Percentiles rank a stretch among this genome's conserved stretches.
These are phyloP conservation scores for Phaeoacremonium minimum DNA, from an alignment of 2,329 filamentous ascomycete genomes.

Conservation along the genomic window DNA sequence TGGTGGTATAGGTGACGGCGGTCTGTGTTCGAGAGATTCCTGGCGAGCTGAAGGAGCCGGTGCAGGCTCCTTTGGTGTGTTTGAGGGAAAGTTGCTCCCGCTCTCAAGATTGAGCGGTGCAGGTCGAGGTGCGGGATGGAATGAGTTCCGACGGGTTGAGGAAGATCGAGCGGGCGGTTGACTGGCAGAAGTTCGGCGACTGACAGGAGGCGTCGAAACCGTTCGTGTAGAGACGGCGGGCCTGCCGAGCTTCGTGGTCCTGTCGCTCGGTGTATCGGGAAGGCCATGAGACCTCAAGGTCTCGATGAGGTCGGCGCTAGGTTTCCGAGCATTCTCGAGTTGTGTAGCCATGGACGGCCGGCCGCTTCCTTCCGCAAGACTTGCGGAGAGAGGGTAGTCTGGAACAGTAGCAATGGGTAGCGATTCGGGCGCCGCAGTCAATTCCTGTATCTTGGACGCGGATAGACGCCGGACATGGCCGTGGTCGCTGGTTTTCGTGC, in stretches of 20 bases:
- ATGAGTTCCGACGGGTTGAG: slow-evolving; percentile 44
- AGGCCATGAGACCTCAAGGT: slow-evolving; percentile 7
- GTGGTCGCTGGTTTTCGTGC: slow-evolving; percentile 24
- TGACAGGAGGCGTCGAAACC: slow-evolving; percentile 49
- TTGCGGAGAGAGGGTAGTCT: slow-evolving; percentile 31
- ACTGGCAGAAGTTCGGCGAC: slow-evolving; percentile 25
- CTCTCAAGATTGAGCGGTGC: slow-evolving; percentile 38
- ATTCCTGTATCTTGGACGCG: slow-evolving; percentile 53
- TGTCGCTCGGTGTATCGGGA: slow-evolving; percentile 24
- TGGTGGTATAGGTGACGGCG: slow-evolving; percentile 46
- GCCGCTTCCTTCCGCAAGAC: slow-evolving; percentile 24
- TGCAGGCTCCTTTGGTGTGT: slow-evolving; percentile 15
- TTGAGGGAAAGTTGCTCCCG: slow-evolving; percentile 14
- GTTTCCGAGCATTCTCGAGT: slow-evolving; percentile 19
- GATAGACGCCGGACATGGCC: slow-evolving; percentile 49
- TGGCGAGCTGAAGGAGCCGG: slow-evolving; percentile 4
- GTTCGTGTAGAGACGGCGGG: slow-evolving; percentile 27
- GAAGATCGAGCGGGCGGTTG: slow-evolving; percentile 13
- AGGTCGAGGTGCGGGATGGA: slow-evolving; percentile 38
- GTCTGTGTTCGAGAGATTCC: slow-evolving; percentile 4
- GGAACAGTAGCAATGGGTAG: slow-evolving; percentile 47
- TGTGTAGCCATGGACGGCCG: slow-evolving; percentile 26
- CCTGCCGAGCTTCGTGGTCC: slow-evolving; percentile 23
- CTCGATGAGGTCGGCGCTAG: slow-evolving; percentile 21
- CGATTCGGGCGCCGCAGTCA: slow-evolving; percentile 53